phyloP scores from a whole-genome alignment of 2,329 filamentous ascomycete species.

The Fusarium sp. region DNA sequence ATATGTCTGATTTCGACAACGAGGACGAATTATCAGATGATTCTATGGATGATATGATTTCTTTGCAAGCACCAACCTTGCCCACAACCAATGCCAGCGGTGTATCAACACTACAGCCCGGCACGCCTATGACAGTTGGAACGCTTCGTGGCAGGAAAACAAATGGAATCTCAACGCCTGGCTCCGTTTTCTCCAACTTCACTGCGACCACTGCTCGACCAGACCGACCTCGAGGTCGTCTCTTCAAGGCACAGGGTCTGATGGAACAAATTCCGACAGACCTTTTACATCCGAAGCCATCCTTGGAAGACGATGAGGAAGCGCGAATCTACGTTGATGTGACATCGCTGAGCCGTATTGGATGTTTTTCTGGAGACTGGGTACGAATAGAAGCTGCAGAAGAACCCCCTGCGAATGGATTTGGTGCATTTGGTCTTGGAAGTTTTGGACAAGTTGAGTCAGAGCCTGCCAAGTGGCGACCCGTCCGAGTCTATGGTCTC shows the following conservation, averaged over 20 bases:
- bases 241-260: slow-evolving; percentile 86
- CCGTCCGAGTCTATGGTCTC: slow-evolving; percentile 87
- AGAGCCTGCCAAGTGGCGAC: slow-evolving; percentile 76
- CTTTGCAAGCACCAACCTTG: slow-evolving; percentile 80
- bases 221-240: slow-evolving; percentile 75
- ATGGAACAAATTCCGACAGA: slow-evolving; percentile 77
- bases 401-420: slow-evolving; percentile 75
- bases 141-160: slow-evolving; percentile 65
- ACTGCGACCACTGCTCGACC: slow-evolving; percentile 84
- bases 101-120: slow-evolving; percentile 80
- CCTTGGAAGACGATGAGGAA: slow-evolving; percentile 82
- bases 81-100: slow-evolving; percentile 81
- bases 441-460: slow-evolving; percentile 65
- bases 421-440: slow-evolving; percentile 73
- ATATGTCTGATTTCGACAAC: slow-evolving; percentile 71
- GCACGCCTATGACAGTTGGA: slow-evolving; percentile 80
- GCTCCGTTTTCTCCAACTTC: slow-evolving; percentile 88
- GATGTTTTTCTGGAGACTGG: slow-evolving; percentile 98
- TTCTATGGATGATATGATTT: slow-evolving; percentile 93
- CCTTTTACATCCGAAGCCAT: slow-evolving; percentile 84
- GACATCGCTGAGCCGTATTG: slow-evolving; percentile 83
- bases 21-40: slow-evolving; percentile 85
- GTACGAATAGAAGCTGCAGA: slow-evolving; percentile 82
- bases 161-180: slow-evolving; percentile 82
- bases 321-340: slow-evolving; percentile 92